Percentiles rank a stretch among this genome's conserved stretches.
Evolutionary conservation across 768 basidiomycete species (phyloP).

Genomic region (Collybia sp.): DNA sequence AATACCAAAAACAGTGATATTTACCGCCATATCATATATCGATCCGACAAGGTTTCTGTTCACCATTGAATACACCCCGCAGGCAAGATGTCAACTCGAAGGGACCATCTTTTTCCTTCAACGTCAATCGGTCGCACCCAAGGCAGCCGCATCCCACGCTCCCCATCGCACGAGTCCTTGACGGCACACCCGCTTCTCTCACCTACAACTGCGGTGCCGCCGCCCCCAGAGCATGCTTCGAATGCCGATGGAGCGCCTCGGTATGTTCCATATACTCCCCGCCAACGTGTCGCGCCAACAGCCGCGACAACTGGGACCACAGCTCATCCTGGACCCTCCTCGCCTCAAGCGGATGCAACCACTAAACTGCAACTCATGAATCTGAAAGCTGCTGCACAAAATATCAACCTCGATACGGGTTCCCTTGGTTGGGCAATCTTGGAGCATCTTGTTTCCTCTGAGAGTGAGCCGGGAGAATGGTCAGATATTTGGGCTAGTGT

Average conservation of each 20-base stretch:
- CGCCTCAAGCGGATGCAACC: conserved; percentile 54
- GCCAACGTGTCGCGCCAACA: conserved; percentile 49
- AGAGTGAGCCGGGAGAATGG: conserved; percentile 60
- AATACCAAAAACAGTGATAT: too few relatives aligned
- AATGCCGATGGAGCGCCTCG: conserved; percentile 25
- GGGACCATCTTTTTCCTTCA: conserved; percentile 39
- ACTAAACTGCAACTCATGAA: conserved; percentile 68
- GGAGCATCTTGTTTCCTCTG: conserved; percentile 55
- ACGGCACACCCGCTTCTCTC: conserved; percentile 65
- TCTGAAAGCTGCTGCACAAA: conserved; percentile 69
- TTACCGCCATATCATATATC: too few relatives aligned
- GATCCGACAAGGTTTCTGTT: too few relatives aligned
- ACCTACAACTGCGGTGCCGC: conserved; percentile 23
- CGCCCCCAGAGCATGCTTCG: conserved; percentile 20
- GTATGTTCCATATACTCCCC: conserved; percentile 77
- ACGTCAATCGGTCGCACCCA: conserved; percentile 50
- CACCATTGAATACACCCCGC: too few relatives aligned
- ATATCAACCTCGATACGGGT: conserved; percentile 56
- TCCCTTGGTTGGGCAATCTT: conserved; percentile 76
- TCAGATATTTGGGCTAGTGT: conserved; percentile 62
- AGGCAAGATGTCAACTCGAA: conserved; percentile 26
- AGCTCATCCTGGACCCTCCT: conserved; percentile 38
- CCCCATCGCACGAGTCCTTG: conserved; percentile 48
- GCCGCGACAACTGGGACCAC: conserved; percentile 47
- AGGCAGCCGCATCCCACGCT: conserved; percentile 35